These are phyloP conservation scores for Plantago major DNA, from an alignment of 257 asterid genomes.

Conservation along the genomic window DNA sequence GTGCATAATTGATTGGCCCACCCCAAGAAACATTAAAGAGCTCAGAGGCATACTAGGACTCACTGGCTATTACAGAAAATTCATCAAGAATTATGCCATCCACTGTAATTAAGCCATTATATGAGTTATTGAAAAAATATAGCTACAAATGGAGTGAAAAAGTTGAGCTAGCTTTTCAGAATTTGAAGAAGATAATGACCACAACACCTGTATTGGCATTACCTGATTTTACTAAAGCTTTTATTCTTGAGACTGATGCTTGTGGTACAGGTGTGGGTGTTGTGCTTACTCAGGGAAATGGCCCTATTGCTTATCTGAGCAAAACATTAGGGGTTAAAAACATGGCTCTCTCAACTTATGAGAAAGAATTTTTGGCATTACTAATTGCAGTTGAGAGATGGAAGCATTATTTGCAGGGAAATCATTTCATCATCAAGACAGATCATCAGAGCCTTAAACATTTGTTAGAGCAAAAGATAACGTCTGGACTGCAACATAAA, in stretches of 20 bases:
- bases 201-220: neutral
- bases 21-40: neutral
- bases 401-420: neutral
- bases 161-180: neutral
- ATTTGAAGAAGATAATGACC: neutral
- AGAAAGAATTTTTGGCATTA: neutral
- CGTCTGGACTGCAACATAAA: neutral
- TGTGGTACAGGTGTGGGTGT: neutral
- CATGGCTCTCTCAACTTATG: neutral
- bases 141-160: neutral
- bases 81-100: neutral
- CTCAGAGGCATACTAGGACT: neutral
- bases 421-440: too few species aligned
- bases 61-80: neutral
- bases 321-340: neutral
- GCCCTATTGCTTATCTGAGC: neutral
- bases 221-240: neutral
- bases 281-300: neutral
- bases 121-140: neutral
- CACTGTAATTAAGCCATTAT: neutral
- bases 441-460: neutral
- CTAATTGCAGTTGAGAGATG: neutral
- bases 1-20: neutral
- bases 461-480: neutral
- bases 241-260: neutral